These are phyloP conservation scores for Stenocarpella maydis DNA, from an alignment of 2,329 filamentous ascomycete species.

Conservation along the genomic window DNA sequence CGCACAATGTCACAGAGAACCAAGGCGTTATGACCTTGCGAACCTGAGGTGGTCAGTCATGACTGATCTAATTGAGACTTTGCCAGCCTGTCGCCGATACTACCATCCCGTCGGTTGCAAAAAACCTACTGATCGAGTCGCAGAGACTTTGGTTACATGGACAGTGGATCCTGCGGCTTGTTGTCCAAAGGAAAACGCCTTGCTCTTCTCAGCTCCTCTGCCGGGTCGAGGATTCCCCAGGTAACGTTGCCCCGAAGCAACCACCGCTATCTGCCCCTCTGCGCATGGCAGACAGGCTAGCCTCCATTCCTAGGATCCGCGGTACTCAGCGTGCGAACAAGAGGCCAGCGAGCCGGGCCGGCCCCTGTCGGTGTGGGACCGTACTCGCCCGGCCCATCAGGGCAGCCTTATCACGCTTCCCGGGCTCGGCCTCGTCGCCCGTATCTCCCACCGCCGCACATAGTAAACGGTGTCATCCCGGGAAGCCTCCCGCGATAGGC, in stretches of 20 bases:
- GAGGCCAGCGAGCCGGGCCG: constrained; percentile 16
- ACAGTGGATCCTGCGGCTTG: not conserved
- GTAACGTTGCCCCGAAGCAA: constrained; percentile 21
- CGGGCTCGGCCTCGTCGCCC: constrained; percentile 1
- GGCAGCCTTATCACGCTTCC: constrained; percentile 27
- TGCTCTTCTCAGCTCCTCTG: not conserved
- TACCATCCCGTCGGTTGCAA: not conserved
- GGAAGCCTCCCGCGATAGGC: constrained; percentile 13
- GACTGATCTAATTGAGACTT: not conserved
- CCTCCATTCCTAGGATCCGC: not conserved
- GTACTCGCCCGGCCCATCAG: constrained; percentile 18
- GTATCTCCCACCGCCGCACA: constrained; percentile 4
- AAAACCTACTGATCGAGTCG: too few species aligned
- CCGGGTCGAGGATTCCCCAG: not conserved
- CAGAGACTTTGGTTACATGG: not conserved
- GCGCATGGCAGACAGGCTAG: not conserved
- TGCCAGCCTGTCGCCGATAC: not conserved
- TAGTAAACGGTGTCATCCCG: not conserved
- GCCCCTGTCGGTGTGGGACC: constrained; percentile 9
- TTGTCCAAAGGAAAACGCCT: not conserved
- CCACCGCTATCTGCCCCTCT: constrained; percentile 1
- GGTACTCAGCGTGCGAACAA: not conserved
- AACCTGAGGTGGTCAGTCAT: too few species aligned
- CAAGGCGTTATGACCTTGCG: too few species aligned
- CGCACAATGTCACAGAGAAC: too few species aligned